These are phyloP conservation scores for Filobasidium floriforme DNA, from an alignment of 768 basidiomycete species.

Conservation along the genomic window DNA sequence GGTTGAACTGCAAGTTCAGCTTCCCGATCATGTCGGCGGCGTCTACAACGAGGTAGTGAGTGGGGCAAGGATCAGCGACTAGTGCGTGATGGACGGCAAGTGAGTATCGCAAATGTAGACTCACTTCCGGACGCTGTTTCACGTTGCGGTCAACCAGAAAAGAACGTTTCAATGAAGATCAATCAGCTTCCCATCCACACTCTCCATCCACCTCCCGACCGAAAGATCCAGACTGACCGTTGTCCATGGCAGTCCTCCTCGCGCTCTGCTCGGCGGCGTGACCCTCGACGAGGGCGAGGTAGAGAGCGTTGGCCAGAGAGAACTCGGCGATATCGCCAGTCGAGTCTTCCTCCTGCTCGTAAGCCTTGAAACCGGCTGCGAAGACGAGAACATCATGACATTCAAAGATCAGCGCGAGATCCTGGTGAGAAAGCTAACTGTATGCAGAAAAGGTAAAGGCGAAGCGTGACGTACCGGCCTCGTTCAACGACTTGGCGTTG, in stretches of 20 bases:
- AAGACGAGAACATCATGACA: no score
- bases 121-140: not conserved
- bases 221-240: conserved; percentile 34
- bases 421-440: no score
- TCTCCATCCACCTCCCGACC: not conserved
- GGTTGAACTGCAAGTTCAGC: conserved; percentile 92
- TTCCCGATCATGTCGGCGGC: conserved; percentile 83
- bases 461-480: conserved; percentile 58
- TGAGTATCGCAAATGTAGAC: not conserved
- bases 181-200: no score
- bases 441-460: no score
- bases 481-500: conserved; percentile 70
- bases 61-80: not conserved
- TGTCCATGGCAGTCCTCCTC: conserved; percentile 98
- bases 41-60: conserved; percentile 48
- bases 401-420: no score
- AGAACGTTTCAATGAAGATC: no score
- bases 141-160: not conserved
- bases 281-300: conserved; percentile 82
- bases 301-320: conserved; percentile 92
- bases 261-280: conserved; percentile 76
- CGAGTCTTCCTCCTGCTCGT: conserved; percentile 96
- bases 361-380: conserved; percentile 81
- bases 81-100: not conserved
- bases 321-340: conserved; percentile 92